A percentile compares a stretch with the other conserved stretches of the same genome.
These are phyloP conservation scores for Pythium grandisporangium DNA, from an alignment of 352 stramenopile species.

Conservation along the genomic window DNA sequence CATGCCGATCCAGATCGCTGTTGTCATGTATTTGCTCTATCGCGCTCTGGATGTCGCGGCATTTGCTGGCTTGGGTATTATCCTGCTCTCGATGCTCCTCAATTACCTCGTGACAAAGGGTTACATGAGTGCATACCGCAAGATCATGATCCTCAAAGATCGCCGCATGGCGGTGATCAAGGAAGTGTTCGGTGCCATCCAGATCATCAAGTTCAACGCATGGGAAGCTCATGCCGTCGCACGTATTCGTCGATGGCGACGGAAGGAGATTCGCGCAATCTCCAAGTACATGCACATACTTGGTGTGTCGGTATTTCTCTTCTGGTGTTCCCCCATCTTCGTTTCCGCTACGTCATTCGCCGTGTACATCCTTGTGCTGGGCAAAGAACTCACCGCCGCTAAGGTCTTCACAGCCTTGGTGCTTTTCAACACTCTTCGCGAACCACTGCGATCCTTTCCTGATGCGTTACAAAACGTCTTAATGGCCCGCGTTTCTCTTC, in stretches of 20 bases:
- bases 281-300: constrained; percentile 36
- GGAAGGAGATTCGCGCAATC: constrained; percentile 48
- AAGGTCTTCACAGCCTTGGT: constrained; percentile 44
- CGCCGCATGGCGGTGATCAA: constrained; percentile 17
- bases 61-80: constrained; percentile 19
- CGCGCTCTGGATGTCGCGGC: constrained; percentile 11
- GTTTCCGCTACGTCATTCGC: constrained; percentile 23
- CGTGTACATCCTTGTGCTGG: constrained; percentile 21
- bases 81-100: constrained; percentile 9
- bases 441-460: constrained; percentile 19
- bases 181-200: constrained; percentile 31
- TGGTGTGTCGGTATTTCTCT: constrained; percentile 36
- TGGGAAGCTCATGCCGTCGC: constrained; percentile 72
- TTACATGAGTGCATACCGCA: not conserved
- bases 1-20: constrained; percentile 17
- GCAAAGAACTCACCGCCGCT: constrained; percentile 17
- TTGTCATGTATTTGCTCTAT: constrained; percentile 19
- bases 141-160: constrained; percentile 10
- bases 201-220: constrained; percentile 86
- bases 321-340: constrained; percentile 12
- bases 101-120: not conserved
- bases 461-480: constrained; percentile 14
- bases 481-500: constrained; percentile 19
- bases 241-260: constrained; percentile 40
- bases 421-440: constrained; percentile 29